These are phyloP conservation scores for Dianthus caryophyllus DNA, from an alignment of 148 eudicot genomes.

Conservation along the genomic window DNA sequence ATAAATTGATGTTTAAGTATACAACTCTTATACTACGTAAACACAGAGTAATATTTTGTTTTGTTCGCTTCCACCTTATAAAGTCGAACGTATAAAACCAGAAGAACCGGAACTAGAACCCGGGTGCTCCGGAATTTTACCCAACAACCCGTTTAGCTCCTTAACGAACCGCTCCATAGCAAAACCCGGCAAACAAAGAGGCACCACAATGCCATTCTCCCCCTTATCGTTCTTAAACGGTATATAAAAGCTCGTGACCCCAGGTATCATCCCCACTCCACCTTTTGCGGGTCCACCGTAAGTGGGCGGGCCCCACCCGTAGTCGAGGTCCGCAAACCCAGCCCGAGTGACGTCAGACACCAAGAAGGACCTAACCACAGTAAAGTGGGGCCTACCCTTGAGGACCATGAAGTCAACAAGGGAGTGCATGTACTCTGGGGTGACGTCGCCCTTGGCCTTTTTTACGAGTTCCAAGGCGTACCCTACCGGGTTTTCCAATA, in stretches of 20 bases:
- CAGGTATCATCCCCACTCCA: constrained; percentile 27
- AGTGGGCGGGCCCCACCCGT: constrained; percentile 46
- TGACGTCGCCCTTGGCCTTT: constrained; percentile 33
- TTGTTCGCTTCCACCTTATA: constrained; percentile 2
- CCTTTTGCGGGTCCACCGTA: constrained; percentile 31
- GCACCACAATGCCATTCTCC: constrained; percentile 30
- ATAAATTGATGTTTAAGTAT: no score
- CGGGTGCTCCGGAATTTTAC: background rate
- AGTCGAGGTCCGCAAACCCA: constrained; percentile 32
- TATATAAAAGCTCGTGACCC: constrained; percentile 26
- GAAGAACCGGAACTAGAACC: background rate
- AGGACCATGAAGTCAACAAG: constrained; percentile 33
- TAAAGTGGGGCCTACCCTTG: constrained; percentile 32
- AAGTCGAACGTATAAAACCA: constrained; percentile 18
- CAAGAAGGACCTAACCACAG: constrained; percentile 21
- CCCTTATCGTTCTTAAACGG: constrained; percentile 26
- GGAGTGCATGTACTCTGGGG: constrained; percentile 42
- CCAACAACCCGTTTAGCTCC: constrained; percentile 25
- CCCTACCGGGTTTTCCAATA: constrained; percentile 28
- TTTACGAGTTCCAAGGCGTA: constrained; percentile 42
- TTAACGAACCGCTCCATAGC: constrained; percentile 28
- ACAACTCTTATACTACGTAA: no score
- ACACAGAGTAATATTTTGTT: background rate
- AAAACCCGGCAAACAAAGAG: constrained; percentile 30
- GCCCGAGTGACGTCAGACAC: constrained; percentile 32